These are phyloP conservation scores for Starmerella vitae DNA, from an alignment of 805 yeast species.

Conservation along the genomic window DNA sequence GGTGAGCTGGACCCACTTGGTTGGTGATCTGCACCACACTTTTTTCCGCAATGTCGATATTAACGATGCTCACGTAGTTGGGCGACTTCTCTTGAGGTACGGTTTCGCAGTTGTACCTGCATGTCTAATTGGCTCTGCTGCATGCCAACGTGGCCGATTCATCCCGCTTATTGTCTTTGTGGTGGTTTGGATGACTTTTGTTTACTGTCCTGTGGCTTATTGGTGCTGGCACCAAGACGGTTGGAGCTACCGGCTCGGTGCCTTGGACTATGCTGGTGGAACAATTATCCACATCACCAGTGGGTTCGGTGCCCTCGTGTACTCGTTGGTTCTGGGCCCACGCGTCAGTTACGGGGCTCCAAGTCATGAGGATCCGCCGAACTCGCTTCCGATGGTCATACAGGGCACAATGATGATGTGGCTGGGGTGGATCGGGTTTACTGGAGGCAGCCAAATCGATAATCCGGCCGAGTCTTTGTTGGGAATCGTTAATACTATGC, in stretches of 20 bases:
- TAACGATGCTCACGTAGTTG: constrained; percentile 28
- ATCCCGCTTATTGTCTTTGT: constrained; percentile 59
- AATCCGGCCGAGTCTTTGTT: constrained; percentile 30
- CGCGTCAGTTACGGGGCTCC: constrained; percentile 41
- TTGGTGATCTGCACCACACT: constrained; percentile 44
- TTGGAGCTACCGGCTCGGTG: constrained; percentile 49
- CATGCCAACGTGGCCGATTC: constrained; percentile 57
- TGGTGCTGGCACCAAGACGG: constrained; percentile 65
- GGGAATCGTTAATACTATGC: constrained; percentile 41
- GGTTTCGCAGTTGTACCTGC: constrained; percentile 55
- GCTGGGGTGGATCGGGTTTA: constrained; percentile 71
- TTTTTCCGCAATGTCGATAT: constrained; percentile 35
- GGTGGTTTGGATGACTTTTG: constrained; percentile 56
- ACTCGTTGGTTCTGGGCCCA: constrained; percentile 52
- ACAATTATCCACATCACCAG: constrained; percentile 64
- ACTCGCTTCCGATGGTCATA: constrained; percentile 51
- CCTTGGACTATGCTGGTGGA: constrained; percentile 63
- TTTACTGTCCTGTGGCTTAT: constrained; percentile 58
- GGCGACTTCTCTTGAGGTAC: constrained; percentile 40
- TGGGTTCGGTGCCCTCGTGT: constrained; percentile 59
- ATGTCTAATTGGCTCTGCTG: constrained; percentile 55
- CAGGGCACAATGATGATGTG: constrained; percentile 56
- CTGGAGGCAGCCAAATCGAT: constrained; percentile 48
- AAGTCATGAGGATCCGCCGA: constrained; percentile 38
- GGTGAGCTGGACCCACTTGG: constrained; percentile 26